Conservation (phyloP, 257 asterid genomes). For the Agastache rugosa region DNA sequence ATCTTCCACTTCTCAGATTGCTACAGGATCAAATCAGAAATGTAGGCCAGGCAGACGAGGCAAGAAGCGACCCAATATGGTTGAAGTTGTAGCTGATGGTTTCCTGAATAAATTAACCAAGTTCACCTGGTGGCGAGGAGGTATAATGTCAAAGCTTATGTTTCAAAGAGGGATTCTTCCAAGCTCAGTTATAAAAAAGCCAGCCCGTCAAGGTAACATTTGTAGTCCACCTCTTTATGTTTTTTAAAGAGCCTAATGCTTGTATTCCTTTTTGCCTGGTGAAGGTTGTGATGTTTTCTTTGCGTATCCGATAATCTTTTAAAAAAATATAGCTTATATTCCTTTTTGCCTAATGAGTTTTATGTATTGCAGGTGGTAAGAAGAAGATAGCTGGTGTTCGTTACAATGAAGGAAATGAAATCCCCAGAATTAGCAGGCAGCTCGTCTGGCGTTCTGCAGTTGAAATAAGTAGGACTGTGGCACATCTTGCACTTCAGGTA, state of each 20-base stretch:
- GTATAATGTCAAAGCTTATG: constrained; percentile 55
- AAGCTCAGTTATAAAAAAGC: constrained; percentile 50
- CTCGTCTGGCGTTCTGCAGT: constrained; percentile 87
- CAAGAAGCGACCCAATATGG: constrained; percentile 54
- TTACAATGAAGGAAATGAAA: constrained; percentile 64
- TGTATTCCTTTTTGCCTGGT: constrained; percentile 20
- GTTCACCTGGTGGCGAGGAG: constrained; percentile 86
- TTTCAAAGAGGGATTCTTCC: constrained; percentile 72
- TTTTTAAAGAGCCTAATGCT: constrained; percentile 29
- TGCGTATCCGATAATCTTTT: background rate
- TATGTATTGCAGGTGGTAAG: constrained; percentile 62
- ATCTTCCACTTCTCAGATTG: constrained; percentile 52
- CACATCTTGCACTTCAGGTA: constrained; percentile 92
- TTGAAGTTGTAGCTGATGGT: constrained; percentile 53
- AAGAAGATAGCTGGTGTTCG: constrained; percentile 60
- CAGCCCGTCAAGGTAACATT: constrained; percentile 69
- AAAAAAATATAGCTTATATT: too few relatives aligned
- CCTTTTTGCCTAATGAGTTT: constrained; percentile 40
- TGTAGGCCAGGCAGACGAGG: constrained; percentile 82
- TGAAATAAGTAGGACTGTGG: constrained; percentile 65
- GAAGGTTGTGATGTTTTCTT: constrained; percentile 25
- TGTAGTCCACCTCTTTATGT: constrained; percentile 25
- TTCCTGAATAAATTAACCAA: constrained; percentile 44
- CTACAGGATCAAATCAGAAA: constrained; percentile 66
- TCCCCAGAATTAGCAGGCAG: constrained; percentile 69